Conservation (phyloP, 306 rosid genomes). For the Carpinus fangiana region DNA sequence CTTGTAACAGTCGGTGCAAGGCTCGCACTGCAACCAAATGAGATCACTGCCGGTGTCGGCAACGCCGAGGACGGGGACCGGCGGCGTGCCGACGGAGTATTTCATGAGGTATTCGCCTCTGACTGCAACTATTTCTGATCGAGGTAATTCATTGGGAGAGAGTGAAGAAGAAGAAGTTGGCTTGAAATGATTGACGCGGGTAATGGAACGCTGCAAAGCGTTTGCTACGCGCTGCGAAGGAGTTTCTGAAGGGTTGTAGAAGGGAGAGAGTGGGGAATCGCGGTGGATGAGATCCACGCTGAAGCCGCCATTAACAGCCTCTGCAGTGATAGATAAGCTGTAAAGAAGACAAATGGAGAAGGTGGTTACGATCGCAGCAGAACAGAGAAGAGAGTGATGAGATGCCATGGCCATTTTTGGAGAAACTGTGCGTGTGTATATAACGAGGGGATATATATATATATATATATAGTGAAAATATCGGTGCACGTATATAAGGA, state of each 20-base stretch:
- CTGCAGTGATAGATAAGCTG: background rate
- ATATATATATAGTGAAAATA: background rate
- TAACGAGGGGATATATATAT: background rate
- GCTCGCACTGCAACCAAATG: constrained; percentile 59
- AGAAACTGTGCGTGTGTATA: background rate
- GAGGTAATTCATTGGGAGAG: background rate
- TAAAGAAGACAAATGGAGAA: background rate
- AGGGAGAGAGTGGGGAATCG: constrained; percentile 8
- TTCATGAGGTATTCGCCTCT: constrained; percentile 45
- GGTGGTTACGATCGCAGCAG: background rate
- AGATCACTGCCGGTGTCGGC: constrained; percentile 64
- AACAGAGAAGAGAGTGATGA: background rate
- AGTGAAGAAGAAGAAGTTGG: background rate
- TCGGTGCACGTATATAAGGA: background rate
- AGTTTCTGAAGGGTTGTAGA: constrained; percentile 2
- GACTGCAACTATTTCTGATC: background rate
- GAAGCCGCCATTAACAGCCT: constrained; percentile 24
- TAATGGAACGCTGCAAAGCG: constrained; percentile 18
- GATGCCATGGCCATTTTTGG: background rate
- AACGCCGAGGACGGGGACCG: constrained; percentile 31
- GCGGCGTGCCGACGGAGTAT: constrained; percentile 54
- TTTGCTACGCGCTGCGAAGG: constrained; percentile 3
- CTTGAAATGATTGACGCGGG: background rate
- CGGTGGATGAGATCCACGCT: constrained; percentile 14
- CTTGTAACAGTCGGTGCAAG: constrained; percentile 41